Base-by-base conservation (phyloP, 1,284 basidiomycete genomes). In the Xanthoconium separans region DNA sequence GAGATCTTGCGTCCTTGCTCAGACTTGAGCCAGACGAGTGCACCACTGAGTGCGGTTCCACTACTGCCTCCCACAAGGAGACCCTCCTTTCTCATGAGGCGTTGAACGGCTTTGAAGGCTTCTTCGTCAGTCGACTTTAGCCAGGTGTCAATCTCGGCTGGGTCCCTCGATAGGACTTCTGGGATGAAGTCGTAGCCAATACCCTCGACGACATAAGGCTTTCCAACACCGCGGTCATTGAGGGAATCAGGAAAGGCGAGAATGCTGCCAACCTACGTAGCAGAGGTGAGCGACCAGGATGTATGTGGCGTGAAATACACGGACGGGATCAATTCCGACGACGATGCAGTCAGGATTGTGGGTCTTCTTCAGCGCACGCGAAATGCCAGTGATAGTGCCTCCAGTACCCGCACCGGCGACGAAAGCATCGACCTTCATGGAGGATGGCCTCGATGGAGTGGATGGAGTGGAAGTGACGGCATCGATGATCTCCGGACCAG, bases 171-270 rank as follows among this genome's bases (percentile, higher is more conserved):
- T 24, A 94, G 78, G 3, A 95, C 93, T 36, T 89, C 81, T 0
- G 95, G 94, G 51, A 94, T 72, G 69, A 97, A 97, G 69, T 97
- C 94, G 64, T 95, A 94, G 16, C 95, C 95, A 55, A 98, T 98
- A 11, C 95, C 95, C 70, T 98, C 95, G 15, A 98, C 85, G 58
- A 88, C 73, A 69, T 98, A 99, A 45, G 77, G 71, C 8, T 75
- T 70, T 2, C 85, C 85, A 37, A 78, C 73, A 22, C 49, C 54
- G 1, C 77, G 77, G 15, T 73, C 74, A 64, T 91, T 92, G 43
- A 89, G 73, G 39, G 70, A 59, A 46, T 85, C 81, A 0, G 93
- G 92, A 36, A 78, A 63, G 0, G 94, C 92, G 37, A 98, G 84
- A 55, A 95, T 83, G 60, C 93, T 96, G 18, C 96, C 96, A 71